phyloP scores from a whole-genome alignment of 2,329 filamentous ascomycete genomes.

The Xylariaceae sp. region DNA sequence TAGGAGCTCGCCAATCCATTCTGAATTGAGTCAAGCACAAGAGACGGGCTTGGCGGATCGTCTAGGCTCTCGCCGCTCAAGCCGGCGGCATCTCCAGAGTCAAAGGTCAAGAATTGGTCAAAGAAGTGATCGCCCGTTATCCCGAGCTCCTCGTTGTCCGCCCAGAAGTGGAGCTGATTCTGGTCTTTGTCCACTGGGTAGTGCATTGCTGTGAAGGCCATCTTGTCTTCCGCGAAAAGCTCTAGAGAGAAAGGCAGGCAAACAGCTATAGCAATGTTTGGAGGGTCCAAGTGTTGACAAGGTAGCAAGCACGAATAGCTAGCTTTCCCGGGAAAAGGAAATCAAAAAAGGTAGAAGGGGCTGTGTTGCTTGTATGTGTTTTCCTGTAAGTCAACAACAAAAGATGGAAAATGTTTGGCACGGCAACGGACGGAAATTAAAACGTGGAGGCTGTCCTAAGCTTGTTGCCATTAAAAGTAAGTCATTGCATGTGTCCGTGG shows the following conservation, averaged over 20 bases:
- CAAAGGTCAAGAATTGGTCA: slow-evolving; percentile 33
- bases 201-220: slow-evolving; percentile 30
- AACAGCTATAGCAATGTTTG: slow-evolving; percentile 13
- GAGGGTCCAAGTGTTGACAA: slow-evolving; percentile 10
- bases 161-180: slow-evolving; percentile 26
- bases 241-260: slow-evolving; percentile 14
- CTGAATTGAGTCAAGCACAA: slow-evolving; percentile 28
- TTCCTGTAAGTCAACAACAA: slow-evolving; percentile 31
- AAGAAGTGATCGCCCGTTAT: slow-evolving; percentile 30
- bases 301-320: slow-evolving; percentile 14
- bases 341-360: slow-evolving; percentile 11
- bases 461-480: slow-evolving; percentile 23
- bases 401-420: slow-evolving; percentile 28
- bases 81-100: slow-evolving; percentile 24
- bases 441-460: slow-evolving; percentile 27
- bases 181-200: slow-evolving; percentile 32
- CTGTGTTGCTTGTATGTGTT: slow-evolving; percentile 23
- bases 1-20: slow-evolving; percentile 19
- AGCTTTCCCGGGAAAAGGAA: slow-evolving; percentile 13
- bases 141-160: slow-evolving; percentile 28
- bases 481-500: slow-evolving; percentile 25
- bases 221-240: slow-evolving; percentile 13
- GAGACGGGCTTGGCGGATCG: slow-evolving; percentile 31
- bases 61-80: slow-evolving; percentile 22
- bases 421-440: slow-evolving; percentile 29